Base-by-base conservation (phyloP, 2,329 filamentous ascomycete genomes). In the Colletotrichum cordylinicola region DNA sequence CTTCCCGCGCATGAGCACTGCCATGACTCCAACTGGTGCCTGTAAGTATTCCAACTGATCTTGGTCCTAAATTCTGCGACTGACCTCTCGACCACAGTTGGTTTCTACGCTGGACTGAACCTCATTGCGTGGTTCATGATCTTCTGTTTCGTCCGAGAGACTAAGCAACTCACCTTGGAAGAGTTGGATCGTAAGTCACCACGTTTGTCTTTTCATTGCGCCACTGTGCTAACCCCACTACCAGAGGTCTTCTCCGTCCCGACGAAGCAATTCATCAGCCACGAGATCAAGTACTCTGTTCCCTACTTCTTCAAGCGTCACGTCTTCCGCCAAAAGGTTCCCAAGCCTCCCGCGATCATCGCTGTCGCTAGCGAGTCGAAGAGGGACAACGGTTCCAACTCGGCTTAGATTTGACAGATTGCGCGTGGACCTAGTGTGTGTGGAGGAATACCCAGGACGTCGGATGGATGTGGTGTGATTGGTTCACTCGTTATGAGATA, bases 141-240 rank as follows among this genome's bases (percentile, higher is more conserved):
- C 64, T 91, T 91, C 81, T 82, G 91, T 24, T 88, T 86, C 79
- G 83, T 91, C 8, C 90, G 90, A 1, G 91, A 92, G 81, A 92
- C 91, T 12, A 92, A 92, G 37, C 62, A 65, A 48, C 62, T 65
- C 6, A 65, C 62, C 9, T n/a, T 65, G 62, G 62, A 65, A 24
- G 62, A 65, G 21, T 27, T 65, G 15, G 62, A 65, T n/a, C 62
- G 82, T 65, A 48, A 65, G 62, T 65, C 9, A 1, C 8, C 6
- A 12, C 33, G 6, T 35, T 13, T 3, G n/a, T n/a, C 12, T 4
- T 8, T 6, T 37, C 18, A 7, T 39, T 43, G 2, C 24, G 21
- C 2, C 13, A 8, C 15, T 2, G 7, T 65, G 27, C 62, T 65
- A 31, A 65, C 37, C 24, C 21, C 1, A 16, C 35, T 4, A 60